phyloP scores from a whole-genome alignment of 2,329 filamentous ascomycete genomes.

The Beauveria medogensis region DNA sequence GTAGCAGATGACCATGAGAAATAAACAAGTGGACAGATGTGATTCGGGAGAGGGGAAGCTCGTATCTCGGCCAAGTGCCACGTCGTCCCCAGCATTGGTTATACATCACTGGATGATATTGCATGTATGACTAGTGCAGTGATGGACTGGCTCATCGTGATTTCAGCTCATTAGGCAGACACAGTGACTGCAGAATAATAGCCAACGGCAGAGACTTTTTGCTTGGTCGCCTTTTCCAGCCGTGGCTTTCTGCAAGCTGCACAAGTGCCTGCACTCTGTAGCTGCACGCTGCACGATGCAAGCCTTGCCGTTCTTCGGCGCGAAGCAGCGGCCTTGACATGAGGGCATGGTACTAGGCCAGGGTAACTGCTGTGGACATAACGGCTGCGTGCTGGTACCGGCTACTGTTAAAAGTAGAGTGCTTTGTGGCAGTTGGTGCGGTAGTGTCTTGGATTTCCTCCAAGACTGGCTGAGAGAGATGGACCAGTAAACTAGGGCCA shows the following conservation, averaged over 20 bases:
- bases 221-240: conserved; percentile 6
- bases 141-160: background rate
- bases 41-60: background rate
- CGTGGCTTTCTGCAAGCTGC: conserved; percentile 7
- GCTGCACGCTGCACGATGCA: conserved; percentile 10
- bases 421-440: no score
- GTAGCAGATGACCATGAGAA: conserved; percentile 5
- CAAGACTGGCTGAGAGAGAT: background rate
- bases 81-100: conserved; percentile 1
- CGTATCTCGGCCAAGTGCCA: background rate
- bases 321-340: conserved; percentile 5
- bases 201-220: background rate
- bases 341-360: background rate
- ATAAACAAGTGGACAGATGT: background rate
- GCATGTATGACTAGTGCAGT: background rate
- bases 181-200: background rate
- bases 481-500: background rate
- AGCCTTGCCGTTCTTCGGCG: conserved; percentile 6
- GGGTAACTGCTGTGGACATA: background rate
- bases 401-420: no score
- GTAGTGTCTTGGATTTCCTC: background rate
- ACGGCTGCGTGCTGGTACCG: background rate
- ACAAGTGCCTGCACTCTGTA: background rate
- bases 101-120: background rate
- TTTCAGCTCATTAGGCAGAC: background rate